Evolutionary conservation across 352 stramenopile genomes (phyloP).

Genomic region (Phytopythium chamaehyphon): DNA sequence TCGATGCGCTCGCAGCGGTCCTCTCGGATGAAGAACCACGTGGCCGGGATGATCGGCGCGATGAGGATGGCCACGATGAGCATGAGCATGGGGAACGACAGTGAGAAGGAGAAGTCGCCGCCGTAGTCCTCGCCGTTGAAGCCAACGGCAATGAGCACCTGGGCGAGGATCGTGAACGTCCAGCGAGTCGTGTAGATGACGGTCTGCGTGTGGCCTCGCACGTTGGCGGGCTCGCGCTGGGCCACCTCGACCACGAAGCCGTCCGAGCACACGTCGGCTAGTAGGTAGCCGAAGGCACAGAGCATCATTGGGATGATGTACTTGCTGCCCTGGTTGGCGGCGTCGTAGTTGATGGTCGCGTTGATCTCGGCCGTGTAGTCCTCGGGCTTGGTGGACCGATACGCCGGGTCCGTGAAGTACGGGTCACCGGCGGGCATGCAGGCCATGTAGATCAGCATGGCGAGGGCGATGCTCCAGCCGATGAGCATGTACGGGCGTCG

Average conservation of each 20-base stretch:
- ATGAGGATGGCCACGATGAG: constrained; percentile 27
- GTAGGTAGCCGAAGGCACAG: constrained; percentile 38
- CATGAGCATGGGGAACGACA: constrained; percentile 41
- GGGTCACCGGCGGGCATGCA: constrained; percentile 22
- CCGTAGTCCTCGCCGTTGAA: constrained; percentile 49
- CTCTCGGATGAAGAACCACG: constrained; percentile 41
- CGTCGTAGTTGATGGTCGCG: constrained; percentile 31
- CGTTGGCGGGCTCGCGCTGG: constrained; percentile 35
- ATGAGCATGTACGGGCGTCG: constrained; percentile 56
- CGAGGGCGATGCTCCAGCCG: constrained; percentile 32
- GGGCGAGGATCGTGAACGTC: constrained; percentile 28
- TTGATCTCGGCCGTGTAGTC: constrained; percentile 39
- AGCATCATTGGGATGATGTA: constrained; percentile 47
- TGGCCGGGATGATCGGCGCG: constrained; percentile 28
- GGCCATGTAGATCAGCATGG: constrained; percentile 40
- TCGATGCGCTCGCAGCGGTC: constrained; percentile 22
- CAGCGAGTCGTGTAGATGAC: constrained; percentile 47
- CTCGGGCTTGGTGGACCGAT: constrained; percentile 31
- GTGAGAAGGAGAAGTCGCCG: constrained; percentile 39
- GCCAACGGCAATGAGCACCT: constrained; percentile 36
- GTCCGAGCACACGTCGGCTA: constrained; percentile 45
- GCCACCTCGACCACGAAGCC: constrained; percentile 46
- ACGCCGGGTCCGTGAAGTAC: constrained; percentile 32
- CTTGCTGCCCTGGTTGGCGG: constrained; percentile 23
- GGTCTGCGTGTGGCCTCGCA: constrained; percentile 43